Evolutionary conservation across 306 rosid genomes (phyloP).

Genomic region (Trichosanthes cucumerina): DNA sequence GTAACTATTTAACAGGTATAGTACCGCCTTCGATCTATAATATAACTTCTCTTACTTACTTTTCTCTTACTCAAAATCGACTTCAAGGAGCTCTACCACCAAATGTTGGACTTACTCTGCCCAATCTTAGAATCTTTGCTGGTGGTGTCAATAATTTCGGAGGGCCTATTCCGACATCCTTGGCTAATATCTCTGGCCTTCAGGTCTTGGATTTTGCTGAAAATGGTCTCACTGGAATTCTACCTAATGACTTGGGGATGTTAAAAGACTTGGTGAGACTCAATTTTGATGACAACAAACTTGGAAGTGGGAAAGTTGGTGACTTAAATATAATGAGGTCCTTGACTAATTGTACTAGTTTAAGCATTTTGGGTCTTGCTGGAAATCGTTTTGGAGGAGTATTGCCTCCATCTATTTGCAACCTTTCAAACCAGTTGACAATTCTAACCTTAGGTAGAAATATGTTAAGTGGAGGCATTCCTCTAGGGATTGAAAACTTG

Average conservation of each 20-base stretch:
- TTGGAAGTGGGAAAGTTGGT: conserved; percentile 21
- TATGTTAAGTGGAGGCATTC: conserved; percentile 18
- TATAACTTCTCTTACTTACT: neutral
- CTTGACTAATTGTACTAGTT: conserved; percentile 20
- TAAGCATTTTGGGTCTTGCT: conserved; percentile 5
- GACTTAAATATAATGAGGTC: conserved; percentile 13
- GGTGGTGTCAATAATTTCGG: conserved; percentile 24
- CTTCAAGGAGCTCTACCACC: conserved; percentile 31
- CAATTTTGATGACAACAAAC: conserved; percentile 12
- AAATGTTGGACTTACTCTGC: conserved; percentile 33
- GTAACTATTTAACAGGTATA: neutral
- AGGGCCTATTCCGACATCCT: conserved; percentile 27
- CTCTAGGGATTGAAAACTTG: conserved; percentile 14
- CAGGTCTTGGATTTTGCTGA: conserved; percentile 11
- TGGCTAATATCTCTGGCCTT: conserved; percentile 32
- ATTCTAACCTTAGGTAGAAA: neutral
- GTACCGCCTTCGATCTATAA: neutral
- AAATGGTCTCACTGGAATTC: conserved; percentile 22
- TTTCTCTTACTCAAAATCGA: conserved; percentile 19
- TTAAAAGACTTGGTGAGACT: conserved; percentile 17
- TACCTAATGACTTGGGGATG: conserved; percentile 28
- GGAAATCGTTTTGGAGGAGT: conserved; percentile 14
- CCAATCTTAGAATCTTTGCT: conserved; percentile 22
- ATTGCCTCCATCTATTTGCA: conserved; percentile 19
- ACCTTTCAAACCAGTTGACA: conserved; percentile 13